Evolutionary conservation across 768 basidiomycete genomes (phyloP).

Genomic region (Cystobasidiopsis lactophilus): DNA sequence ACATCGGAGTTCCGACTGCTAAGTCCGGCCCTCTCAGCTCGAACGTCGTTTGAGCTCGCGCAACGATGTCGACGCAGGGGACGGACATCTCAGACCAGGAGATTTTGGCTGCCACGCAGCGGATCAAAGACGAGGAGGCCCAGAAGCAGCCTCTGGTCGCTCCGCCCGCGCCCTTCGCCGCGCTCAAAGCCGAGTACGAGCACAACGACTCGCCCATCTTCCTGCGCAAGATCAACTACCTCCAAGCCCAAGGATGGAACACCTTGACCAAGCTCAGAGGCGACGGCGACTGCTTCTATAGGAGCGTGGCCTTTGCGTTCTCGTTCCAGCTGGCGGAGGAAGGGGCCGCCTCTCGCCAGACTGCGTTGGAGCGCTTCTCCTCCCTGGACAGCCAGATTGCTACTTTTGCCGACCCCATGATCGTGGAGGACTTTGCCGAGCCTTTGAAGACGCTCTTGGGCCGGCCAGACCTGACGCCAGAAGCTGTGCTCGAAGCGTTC

Average conservation of each 20-base stretch:
- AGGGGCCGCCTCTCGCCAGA: not conserved
- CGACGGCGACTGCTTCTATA: slow-evolving; percentile 63
- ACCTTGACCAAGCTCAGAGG: slow-evolving; percentile 51
- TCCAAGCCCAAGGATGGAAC: slow-evolving; percentile 38
- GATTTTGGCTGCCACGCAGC: slow-evolving; percentile 8
- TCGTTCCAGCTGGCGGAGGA: not conserved
- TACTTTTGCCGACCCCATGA: slow-evolving; percentile 11
- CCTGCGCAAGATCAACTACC: slow-evolving; percentile 51
- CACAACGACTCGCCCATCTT: slow-evolving; percentile 25
- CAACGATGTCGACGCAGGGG: not conserved
- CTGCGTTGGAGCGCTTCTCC: not conserved
- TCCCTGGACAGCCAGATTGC: slow-evolving; percentile 31
- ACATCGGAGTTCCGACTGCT: too few relatives aligned
- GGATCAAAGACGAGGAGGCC: slow-evolving; percentile 6
- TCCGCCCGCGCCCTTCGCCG: slow-evolving; percentile 19
- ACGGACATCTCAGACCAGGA: slow-evolving; percentile 8
- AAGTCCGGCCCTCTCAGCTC: too few relatives aligned
- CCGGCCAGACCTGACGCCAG: slow-evolving; percentile 14
- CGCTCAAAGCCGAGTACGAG: slow-evolving; percentile 22
- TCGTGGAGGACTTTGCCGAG: slow-evolving; percentile 33
- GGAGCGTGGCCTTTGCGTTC: not conserved
- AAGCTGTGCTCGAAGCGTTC: slow-evolving; percentile 34
- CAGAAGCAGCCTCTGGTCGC: slow-evolving; percentile 21
- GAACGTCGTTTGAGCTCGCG: too few relatives aligned
- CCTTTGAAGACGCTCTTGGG: slow-evolving; percentile 29